Conservation (phyloP, 1,284 basidiomycete genomes). For the Volvariella surrecta region DNA sequence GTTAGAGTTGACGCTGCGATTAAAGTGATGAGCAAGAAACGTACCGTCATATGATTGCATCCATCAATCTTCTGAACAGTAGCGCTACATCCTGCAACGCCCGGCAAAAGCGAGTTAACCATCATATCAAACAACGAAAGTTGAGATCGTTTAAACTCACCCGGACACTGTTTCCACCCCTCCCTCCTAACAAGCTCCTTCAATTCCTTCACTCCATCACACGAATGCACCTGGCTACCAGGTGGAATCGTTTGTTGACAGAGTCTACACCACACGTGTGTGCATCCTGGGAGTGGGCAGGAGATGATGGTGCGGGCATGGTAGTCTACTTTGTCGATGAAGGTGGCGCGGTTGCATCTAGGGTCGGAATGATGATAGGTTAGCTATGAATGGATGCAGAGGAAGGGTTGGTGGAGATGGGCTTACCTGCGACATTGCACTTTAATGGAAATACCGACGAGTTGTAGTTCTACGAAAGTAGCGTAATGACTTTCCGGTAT, state of each 20-base stretch:
- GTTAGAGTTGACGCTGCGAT: background rate
- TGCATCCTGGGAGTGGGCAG: slow-evolving; percentile 24
- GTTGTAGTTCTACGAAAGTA: background rate
- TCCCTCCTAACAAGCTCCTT: slow-evolving; percentile 39
- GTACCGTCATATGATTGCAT: slow-evolving; percentile 60
- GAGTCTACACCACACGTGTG: slow-evolving; percentile 42
- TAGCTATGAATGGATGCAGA: background rate
- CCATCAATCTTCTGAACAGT: slow-evolving; percentile 48
- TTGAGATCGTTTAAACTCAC: slow-evolving; percentile 25
- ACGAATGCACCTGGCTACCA: slow-evolving; percentile 37
- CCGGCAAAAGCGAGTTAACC: background rate
- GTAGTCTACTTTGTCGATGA: slow-evolving; percentile 7
- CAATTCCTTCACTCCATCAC: slow-evolving; percentile 46
- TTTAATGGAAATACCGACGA: slow-evolving; percentile 1
- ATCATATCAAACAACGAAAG: no score
- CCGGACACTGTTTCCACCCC: slow-evolving; percentile 54
- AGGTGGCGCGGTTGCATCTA: slow-evolving; percentile 6
- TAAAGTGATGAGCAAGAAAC: slow-evolving; percentile 12
- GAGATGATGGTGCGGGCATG: slow-evolving; percentile 3
- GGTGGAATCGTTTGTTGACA: slow-evolving; percentile 37
- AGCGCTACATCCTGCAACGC: slow-evolving; percentile 42
- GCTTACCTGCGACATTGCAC: slow-evolving; percentile 8
- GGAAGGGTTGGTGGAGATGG: background rate
- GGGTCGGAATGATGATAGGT: background rate
- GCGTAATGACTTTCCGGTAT: background rate